Evolutionary conservation across 768 basidiomycete genomes (phyloP), one percentile per base, ranked within the genome.

Genomic region (Collybiopsis luxurians): DNA sequence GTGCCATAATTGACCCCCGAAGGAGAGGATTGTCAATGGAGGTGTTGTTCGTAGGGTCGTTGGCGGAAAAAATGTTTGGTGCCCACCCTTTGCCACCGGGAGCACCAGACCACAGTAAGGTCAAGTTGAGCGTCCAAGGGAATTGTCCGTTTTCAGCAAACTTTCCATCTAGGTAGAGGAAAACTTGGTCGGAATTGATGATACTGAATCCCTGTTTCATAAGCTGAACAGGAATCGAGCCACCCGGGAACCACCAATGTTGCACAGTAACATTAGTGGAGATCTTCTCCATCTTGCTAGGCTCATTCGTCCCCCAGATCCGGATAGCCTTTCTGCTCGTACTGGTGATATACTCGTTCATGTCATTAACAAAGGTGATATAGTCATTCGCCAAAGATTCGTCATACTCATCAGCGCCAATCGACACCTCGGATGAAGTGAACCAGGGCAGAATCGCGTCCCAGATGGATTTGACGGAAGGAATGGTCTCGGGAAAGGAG

Each of bases 361-460:
- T 76, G 47, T 66, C 67, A 39, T 79, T 76, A 43, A 80, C 71
- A 50, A 75, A 79, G 7, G 69, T 61, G 45, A 74, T 71, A 58
- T 78, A 79, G 46, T 72, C 73, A 48, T 77, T 66, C 2, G 74
- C 77, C 9, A 77, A 62, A 5, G 66, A 60, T 7, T 69, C 38
- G 10, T 60, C 56, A 57, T 78, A 79, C 63, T 79, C 76, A 53
- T 79, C 77, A 24, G 75, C 75, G 12, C 78, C 78, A 36, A 80
- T 78, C 7, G 75, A 76, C 19, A 80, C 74, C 53, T 79, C 74
- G 10, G 63, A 46, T 51, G 71, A 64, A 19, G 72, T 59, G 59
- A 73, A 75, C 73, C 73, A 74, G 1, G 73, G 70, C 24, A 77
- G 66, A 55, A 72, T 64, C 55, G 75, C 73, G 19, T 71, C 63